These are phyloP conservation scores for Poa pratensis DNA, from an alignment of 176 grass and related monocot genomes.

Conservation along the genomic window DNA sequence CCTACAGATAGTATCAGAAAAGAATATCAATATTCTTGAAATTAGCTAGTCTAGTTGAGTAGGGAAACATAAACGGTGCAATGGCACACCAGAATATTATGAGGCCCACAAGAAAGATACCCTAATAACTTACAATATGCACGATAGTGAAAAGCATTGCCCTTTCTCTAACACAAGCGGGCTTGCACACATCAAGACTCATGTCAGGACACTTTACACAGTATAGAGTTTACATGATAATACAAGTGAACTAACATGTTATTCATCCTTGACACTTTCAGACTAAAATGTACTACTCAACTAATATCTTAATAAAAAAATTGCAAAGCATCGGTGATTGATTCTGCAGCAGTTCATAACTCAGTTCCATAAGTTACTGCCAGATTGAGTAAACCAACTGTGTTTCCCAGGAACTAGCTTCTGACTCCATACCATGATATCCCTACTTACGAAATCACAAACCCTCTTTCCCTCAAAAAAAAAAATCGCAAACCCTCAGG, in stretches of 20 bases:
- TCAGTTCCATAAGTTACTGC: background rate
- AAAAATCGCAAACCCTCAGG: too few relatives aligned
- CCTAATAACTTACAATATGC: background rate
- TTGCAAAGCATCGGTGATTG: background rate
- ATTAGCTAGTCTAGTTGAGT: conserved; percentile 21
- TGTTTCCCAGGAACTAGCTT: background rate
- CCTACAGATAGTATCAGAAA: conserved; percentile 48
- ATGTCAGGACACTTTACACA: background rate
- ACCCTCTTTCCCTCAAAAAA: background rate
- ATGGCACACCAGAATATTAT: background rate
- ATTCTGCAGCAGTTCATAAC: background rate
- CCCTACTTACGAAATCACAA: background rate
- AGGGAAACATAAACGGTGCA: background rate
- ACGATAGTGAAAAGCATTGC: background rate
- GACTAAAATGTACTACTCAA: background rate
- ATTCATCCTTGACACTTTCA: background rate
- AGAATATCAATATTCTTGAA: conserved; percentile 31
- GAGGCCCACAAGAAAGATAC: background rate
- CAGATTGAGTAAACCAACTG: background rate
- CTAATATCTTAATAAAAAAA: background rate
- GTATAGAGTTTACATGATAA: background rate
- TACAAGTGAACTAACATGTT: background rate
- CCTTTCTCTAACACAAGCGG: background rate
- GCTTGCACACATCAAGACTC: conserved; percentile 5
- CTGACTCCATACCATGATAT: background rate